These are phyloP conservation scores for Venustampulla echinocandica DNA, from an alignment of 495 filamentous ascomycete species.

Conservation along the genomic window DNA sequence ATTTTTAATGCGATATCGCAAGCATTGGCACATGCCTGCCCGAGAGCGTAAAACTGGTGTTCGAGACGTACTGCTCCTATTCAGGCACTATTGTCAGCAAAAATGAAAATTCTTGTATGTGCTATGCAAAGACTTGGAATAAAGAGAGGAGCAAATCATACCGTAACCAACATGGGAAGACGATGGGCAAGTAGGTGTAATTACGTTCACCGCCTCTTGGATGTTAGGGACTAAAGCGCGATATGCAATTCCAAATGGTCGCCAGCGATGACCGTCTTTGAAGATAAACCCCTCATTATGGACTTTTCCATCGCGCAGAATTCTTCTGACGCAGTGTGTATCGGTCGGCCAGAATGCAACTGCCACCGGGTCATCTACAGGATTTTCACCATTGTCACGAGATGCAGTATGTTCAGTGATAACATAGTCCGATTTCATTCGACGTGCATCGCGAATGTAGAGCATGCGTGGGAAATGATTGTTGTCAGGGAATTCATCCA, in stretches of 20 bases:
- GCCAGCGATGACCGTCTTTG: not conserved
- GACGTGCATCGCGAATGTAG: not conserved
- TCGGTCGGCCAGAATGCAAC: not conserved
- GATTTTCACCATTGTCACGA: not conserved
- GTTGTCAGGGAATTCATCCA: not conserved
- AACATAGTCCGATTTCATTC: not conserved
- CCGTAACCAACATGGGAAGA: not conserved
- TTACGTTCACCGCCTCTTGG: not conserved
- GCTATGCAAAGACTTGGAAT: no score
- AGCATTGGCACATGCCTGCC: not conserved
- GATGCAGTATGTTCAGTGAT: not conserved
- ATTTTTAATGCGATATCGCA: not conserved
- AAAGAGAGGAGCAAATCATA: not conserved
- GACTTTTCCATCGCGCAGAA: not conserved
- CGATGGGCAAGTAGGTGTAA: not conserved
- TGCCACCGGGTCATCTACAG: not conserved
- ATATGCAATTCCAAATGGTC: not conserved
- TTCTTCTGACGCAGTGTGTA: not conserved
- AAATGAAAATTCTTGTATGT: no score
- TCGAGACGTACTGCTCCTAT: not conserved
- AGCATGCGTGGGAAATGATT: not conserved
- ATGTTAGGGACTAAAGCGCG: not conserved
- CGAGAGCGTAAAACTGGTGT: not conserved
- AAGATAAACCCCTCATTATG: not conserved
- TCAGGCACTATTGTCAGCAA: no score